Conservation (phyloP, 305 asterid species). For the Coffea humblotiana region DNA sequence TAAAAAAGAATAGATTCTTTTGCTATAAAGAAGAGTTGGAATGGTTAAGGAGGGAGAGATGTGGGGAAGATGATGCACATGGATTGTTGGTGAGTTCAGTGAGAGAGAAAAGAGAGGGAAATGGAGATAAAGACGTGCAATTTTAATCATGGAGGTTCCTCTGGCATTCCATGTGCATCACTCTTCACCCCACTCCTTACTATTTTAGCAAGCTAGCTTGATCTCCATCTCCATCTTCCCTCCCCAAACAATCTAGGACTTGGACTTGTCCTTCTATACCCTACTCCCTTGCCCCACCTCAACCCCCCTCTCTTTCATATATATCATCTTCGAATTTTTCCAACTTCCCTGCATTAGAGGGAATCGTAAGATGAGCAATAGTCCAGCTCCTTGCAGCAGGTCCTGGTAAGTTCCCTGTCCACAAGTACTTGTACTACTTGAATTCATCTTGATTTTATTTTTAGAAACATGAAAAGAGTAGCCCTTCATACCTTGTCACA, state of each 20-base stretch:
- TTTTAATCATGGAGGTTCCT: constrained; percentile 69
- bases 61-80: constrained; percentile 81
- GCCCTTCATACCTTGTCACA: too few species aligned
- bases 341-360: constrained; percentile 18
- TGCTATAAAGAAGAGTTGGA: constrained; percentile 23
- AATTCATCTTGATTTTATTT: background rate
- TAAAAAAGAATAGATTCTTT: constrained; percentile 30
- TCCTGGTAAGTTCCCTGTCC: constrained; percentile 50
- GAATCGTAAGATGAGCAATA: constrained; percentile 37
- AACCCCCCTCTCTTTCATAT: background rate
- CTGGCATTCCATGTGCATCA: constrained; percentile 95
- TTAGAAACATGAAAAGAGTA: background rate
- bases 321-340: constrained; percentile 10
- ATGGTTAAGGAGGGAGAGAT: constrained; percentile 8
- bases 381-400: constrained; percentile 62
- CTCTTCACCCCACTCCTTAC: constrained; percentile 51
- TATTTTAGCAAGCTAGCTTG: constrained; percentile 31
- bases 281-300: background rate
- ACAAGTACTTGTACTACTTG: background rate
- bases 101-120: constrained; percentile 30
- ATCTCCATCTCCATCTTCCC: constrained; percentile 14
- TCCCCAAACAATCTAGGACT: constrained; percentile 43
- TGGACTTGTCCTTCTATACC: constrained; percentile 28
- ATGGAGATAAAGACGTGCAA: constrained; percentile 52
- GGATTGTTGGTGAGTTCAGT: constrained; percentile 54